These are phyloP conservation scores for Williopsis jadinii DNA, from an alignment of 1,139 yeast genomes.

Conservation along the genomic window DNA sequence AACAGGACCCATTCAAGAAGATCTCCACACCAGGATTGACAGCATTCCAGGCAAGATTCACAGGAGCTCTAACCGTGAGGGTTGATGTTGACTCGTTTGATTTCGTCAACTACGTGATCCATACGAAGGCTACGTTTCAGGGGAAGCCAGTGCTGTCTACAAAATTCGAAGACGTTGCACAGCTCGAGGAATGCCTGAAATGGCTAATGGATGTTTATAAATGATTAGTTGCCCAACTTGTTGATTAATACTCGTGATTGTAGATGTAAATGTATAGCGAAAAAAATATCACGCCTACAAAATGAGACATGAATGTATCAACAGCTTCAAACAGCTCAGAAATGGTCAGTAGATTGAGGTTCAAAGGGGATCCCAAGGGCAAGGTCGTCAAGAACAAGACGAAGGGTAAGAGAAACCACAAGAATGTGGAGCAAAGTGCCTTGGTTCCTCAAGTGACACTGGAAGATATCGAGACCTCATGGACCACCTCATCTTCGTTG, in stretches of 20 bases:
- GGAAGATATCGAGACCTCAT: background rate
- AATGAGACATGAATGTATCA: background rate
- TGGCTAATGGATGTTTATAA: conserved; percentile 36
- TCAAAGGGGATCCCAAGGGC: background rate
- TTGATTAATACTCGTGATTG: too few species aligned
- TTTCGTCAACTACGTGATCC: conserved; percentile 21
- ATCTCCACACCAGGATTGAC: conserved; percentile 14
- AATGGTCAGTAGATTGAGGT: background rate
- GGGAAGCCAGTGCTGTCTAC: conserved; percentile 32
- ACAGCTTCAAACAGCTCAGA: background rate
- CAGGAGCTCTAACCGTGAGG: background rate
- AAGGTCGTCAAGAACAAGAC: background rate
- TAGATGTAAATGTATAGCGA: too few species aligned
- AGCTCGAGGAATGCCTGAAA: conserved; percentile 57
- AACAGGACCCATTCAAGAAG: conserved; percentile 12
- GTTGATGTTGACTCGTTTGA: conserved; percentile 20
- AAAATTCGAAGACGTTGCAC: conserved; percentile 51
- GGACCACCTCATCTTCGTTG: background rate
- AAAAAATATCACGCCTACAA: background rate
- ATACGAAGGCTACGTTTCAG: conserved; percentile 6
- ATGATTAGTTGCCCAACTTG: conserved; percentile 20
- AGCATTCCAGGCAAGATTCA: conserved; percentile 3
- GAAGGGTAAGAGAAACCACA: background rate
- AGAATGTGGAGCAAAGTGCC: background rate
- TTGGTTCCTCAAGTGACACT: background rate